These are phyloP conservation scores for Diospyros kaki DNA, from an alignment of 148 eudicot genomes.

Conservation along the genomic window DNA sequence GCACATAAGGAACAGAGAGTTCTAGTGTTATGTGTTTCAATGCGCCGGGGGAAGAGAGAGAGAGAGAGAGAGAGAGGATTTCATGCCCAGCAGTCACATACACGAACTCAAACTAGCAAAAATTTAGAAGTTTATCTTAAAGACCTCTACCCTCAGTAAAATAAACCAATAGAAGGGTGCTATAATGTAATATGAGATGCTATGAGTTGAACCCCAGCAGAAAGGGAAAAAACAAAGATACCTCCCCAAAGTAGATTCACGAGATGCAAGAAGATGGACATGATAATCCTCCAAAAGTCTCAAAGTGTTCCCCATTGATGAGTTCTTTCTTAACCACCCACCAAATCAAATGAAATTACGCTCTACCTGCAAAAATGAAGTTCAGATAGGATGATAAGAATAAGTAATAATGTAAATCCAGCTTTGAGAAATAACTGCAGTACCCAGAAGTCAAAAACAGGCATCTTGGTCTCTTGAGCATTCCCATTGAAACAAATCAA, in stretches of 20 bases:
- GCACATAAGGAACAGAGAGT: too few relatives aligned
- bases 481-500: too few relatives aligned
- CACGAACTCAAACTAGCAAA: too few relatives aligned
- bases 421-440: neutral
- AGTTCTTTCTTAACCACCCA: constrained; percentile 98
- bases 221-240: constrained; percentile 16
- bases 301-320: constrained; percentile 81
- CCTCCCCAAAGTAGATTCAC: constrained; percentile 77
- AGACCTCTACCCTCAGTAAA: neutral
- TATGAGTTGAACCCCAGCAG: neutral
- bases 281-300: constrained; percentile 89
- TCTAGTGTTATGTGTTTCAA: too few relatives aligned
- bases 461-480: too few relatives aligned
- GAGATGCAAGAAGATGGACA: constrained; percentile 86
- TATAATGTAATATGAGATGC: neutral
- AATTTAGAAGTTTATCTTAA: too few relatives aligned
- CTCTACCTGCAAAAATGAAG: constrained; percentile 59
- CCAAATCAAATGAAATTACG: constrained; percentile 89
- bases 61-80: too few relatives aligned
- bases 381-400: neutral
- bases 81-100: too few relatives aligned
- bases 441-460: neutral
- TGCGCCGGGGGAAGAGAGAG: too few relatives aligned
- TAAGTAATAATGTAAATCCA: neutral
- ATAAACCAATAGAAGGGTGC: too few relatives aligned